phyloP scores from a whole-genome alignment of 2,329 filamentous ascomycete genomes.

The Colletotrichum melonis region DNA sequence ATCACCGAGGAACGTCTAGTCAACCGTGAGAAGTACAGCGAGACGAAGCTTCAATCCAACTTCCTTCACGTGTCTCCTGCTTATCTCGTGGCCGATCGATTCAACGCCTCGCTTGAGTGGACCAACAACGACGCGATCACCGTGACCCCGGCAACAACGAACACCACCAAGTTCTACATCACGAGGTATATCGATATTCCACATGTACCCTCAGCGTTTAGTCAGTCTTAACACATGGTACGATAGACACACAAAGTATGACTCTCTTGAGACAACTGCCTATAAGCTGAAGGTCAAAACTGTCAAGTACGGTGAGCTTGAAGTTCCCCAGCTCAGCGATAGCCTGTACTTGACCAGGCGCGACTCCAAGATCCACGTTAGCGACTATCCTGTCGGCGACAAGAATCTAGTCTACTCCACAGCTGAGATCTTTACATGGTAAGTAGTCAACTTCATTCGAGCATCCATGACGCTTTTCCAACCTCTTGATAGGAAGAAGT shows the following conservation, averaged over 20 bases:
- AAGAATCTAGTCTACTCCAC: slow-evolving; percentile 72
- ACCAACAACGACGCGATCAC: slow-evolving; percentile 58
- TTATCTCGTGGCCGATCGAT: slow-evolving; percentile 69
- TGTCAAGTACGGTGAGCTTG: slow-evolving; percentile 59
- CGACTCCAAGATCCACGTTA: slow-evolving; percentile 73
- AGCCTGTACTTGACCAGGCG: slow-evolving; percentile 66
- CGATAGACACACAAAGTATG: slow-evolving; percentile 71
- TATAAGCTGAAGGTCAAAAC: slow-evolving; percentile 72
- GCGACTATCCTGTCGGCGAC: slow-evolving; percentile 70
- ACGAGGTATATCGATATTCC: not conserved
- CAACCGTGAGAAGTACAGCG: slow-evolving; percentile 77
- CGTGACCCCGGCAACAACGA: slow-evolving; percentile 68
- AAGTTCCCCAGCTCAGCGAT: slow-evolving; percentile 66
- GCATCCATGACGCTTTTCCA: not conserved
- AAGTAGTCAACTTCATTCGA: rapidly evolving
- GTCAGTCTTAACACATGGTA: not conserved
- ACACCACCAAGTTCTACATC: slow-evolving; percentile 67
- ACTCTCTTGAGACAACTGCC: slow-evolving; percentile 61
- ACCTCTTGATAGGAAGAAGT: slow-evolving; percentile 58
- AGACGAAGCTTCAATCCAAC: slow-evolving; percentile 77
- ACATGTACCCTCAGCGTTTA: not conserved
- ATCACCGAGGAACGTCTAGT: slow-evolving; percentile 76
- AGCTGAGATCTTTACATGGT: slow-evolving; percentile 72
- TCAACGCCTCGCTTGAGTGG: slow-evolving; percentile 39
- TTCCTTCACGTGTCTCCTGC: slow-evolving; percentile 76